phyloP scores from a whole-genome alignment of 1,139 yeast species.

The Yamadazyma dushanensis region DNA sequence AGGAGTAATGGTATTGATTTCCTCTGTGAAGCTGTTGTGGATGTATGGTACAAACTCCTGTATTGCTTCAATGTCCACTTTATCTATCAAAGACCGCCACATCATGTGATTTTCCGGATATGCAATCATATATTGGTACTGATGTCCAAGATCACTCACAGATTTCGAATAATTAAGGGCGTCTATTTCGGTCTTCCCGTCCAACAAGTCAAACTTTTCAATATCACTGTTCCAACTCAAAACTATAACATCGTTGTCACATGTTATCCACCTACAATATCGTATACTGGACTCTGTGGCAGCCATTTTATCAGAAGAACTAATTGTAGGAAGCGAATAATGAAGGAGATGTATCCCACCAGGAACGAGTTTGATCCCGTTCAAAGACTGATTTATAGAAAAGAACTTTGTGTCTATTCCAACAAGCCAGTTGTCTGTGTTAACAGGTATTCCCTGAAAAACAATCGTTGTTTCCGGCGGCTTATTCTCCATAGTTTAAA shows the following conservation, averaged over 20 bases:
- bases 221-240: conserved; percentile 24
- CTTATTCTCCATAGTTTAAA: conserved; percentile 12
- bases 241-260: conserved; percentile 22
- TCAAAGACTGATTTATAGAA: conserved; percentile 19
- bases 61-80: conserved; percentile 22
- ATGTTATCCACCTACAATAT: conserved; percentile 29
- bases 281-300: conserved; percentile 19
- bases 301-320: conserved; percentile 5
- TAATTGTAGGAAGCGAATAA: conserved; percentile 21
- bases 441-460: conserved; percentile 18
- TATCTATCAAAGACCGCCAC: conserved; percentile 20
- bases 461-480: conserved; percentile 29
- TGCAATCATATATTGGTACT: conserved; percentile 23
- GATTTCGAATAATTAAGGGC: conserved; percentile 22
- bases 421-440: conserved; percentile 21
- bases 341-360: conserved; percentile 30
- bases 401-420: conserved; percentile 34
- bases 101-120: conserved; percentile 21
- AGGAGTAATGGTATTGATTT: conserved; percentile 26
- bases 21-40: conserved; percentile 9
- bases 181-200: conserved; percentile 20
- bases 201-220: conserved; percentile 22
- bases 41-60: conserved; percentile 21
- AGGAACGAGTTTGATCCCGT: conserved; percentile 29
- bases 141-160: conserved; percentile 19